Conservation (phyloP, 495 filamentous ascomycete species). For the Friedmanniomyces endolithicus region DNA sequence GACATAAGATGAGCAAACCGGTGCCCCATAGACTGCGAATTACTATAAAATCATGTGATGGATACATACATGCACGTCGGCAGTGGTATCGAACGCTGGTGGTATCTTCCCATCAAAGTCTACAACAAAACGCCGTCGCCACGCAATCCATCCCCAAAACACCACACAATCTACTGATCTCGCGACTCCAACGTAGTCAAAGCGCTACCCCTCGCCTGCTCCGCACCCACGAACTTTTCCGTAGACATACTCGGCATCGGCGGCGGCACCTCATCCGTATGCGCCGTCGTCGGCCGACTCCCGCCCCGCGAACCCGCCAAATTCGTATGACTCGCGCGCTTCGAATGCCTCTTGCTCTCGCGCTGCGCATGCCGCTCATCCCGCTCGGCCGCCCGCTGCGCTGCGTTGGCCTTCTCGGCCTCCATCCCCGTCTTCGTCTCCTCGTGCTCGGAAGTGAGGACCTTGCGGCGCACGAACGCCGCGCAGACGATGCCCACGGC, state of each 20-base stretch:
- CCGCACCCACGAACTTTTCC: background rate
- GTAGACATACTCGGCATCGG: conserved; percentile 6
- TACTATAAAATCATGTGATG: too few species aligned
- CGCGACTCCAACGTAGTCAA: background rate
- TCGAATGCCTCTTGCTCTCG: conserved; percentile 9
- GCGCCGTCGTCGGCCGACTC: background rate
- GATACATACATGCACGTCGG: too few species aligned
- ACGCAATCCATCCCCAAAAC: background rate
- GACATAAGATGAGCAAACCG: too few species aligned
- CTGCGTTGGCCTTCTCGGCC: conserved; percentile 26
- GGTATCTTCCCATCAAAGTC: background rate
- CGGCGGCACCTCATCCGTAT: background rate
- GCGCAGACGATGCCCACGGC: conserved; percentile 28
- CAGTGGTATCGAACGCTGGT: background rate
- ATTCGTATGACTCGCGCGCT: conserved; percentile 1
- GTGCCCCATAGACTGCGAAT: too few species aligned
- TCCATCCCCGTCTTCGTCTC: conserved; percentile 34
- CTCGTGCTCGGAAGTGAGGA: conserved; percentile 24
- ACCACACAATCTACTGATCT: background rate
- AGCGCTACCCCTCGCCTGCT: background rate
- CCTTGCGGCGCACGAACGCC: conserved; percentile 31
- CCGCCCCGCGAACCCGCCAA: background rate
- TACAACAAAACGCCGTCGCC: background rate
- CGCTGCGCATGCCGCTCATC: conserved; percentile 17
- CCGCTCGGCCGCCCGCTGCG: conserved; percentile 19